Evolutionary conservation across 1,139 yeast genomes (phyloP).

Genomic region (Debaryomyces psychrophilus): DNA sequence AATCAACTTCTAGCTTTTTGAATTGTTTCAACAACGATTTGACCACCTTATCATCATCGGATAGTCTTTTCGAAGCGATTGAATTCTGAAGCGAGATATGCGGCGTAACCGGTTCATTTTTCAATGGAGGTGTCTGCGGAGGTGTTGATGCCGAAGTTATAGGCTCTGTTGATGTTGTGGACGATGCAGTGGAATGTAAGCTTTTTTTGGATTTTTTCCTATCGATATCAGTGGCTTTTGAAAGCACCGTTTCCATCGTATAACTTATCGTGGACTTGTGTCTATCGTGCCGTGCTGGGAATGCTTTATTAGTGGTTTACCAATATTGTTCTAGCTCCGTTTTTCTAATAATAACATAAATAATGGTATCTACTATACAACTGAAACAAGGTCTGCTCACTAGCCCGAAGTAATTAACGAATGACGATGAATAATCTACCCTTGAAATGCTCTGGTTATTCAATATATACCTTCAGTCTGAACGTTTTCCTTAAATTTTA

Average conservation of each 20-base stretch:
- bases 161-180: constrained; percentile 13
- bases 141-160: constrained; percentile 11
- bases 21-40: constrained; percentile 39
- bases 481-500: neutral
- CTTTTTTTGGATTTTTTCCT: constrained; percentile 21
- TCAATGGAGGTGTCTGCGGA: constrained; percentile 10
- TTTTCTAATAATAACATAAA: constrained; percentile 1
- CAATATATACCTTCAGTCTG: neutral
- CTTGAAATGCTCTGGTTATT: neutral
- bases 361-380: neutral
- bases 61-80: neutral
- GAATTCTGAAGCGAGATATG: neutral
- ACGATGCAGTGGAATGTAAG: constrained; percentile 18
- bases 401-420: neutral
- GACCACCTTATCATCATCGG: constrained; percentile 27
- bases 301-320: neutral
- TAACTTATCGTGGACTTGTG: constrained; percentile 1
- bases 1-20: constrained; percentile 48
- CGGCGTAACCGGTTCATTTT: neutral
- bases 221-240: constrained; percentile 20
- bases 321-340: neutral
- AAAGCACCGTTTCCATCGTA: constrained; percentile 23
- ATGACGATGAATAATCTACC: neutral
- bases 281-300: neutral
- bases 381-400: neutral